Base-by-base conservation (phyloP, 2,329 filamentous ascomycete genomes). In the Trichoderma cornu-damae region DNA sequence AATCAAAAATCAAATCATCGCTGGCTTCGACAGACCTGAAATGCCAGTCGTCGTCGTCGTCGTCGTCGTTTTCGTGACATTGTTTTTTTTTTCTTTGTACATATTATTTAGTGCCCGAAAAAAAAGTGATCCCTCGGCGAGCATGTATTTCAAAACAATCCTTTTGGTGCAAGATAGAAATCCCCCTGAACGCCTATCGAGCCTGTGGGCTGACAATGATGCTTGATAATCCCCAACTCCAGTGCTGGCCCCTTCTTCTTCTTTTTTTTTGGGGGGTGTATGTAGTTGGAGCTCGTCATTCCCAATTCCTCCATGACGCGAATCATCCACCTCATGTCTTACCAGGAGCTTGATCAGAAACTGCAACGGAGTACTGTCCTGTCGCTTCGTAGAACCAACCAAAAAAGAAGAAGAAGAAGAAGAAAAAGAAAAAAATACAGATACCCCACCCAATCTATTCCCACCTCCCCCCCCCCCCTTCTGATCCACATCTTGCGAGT, bases 191-290 rank as follows among this genome's bases (percentile, higher is more conserved):
- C 52, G 40, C 52, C 52, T 28, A 20, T 46, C 30, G 16, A 46
- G n/a, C 40, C 52, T 11, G 4, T 38, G 3, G 14, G 43, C 37
- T 28, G 32, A 22, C 22, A n/a, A 22, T 14, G 6, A 47, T 35
- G 42, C 42, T 38, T 30, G 51, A 37, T n/a, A 46, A 37, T 26
- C 52, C 43, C 32, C 16, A 55, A 55, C 52, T 55, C 52, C 52
- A 37, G 16, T 11, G 18, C 32, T 32, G n/a, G 42, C 24, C 34
- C n/a, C 18, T n/a, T 44, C 24, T 4, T 18, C 28, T 24, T 26
- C 16, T 18, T 12, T 50, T 50, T n/a, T n/a, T n/a, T n/a, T n/a
- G n/a, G n/a, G n/a, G n/a, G 35, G 35, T 46, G 43, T 37, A n/a
- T 38, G 16, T 34, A 3, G 22, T 43, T 32, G 14, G 28, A 52